Percentiles rank a stretch among this genome's conserved stretches.
Conservation (phyloP, 371 early-diverging fungal species). For the Circinella minor region DNA sequence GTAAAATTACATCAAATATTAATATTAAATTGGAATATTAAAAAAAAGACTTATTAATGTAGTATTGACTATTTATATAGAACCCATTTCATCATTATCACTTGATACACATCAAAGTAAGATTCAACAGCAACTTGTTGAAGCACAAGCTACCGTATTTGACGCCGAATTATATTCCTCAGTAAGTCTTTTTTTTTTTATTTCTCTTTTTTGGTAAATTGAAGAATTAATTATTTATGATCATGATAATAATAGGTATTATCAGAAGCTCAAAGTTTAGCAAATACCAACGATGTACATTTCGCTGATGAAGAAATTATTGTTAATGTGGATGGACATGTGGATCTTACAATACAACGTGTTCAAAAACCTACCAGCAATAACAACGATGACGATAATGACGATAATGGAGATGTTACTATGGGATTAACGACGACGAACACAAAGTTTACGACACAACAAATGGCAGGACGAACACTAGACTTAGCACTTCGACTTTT, state of each 20-base stretch:
- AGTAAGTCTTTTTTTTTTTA: constrained; percentile 29
- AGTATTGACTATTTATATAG: neutral
- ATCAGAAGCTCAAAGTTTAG: constrained; percentile 58
- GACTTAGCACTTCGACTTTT: constrained; percentile 41
- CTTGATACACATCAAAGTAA: constrained; percentile 15
- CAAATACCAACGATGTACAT: constrained; percentile 50
- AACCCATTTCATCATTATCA: neutral
- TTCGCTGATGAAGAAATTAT: constrained; percentile 60
- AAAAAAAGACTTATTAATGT: no score
- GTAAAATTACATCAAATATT: neutral
- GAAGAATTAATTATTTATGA: neutral
- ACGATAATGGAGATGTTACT: neutral
- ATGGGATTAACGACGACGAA: neutral
- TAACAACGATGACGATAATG: neutral
- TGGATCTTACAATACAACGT: constrained; percentile 49
- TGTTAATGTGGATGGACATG: constrained; percentile 58
- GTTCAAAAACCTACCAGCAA: constrained; percentile 8
- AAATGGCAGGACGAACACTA: constrained; percentile 33
- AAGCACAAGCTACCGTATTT: constrained; percentile 59
- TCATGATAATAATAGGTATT: constrained; percentile 37
- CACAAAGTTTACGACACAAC: constrained; percentile 14
- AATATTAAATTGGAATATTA: neutral
- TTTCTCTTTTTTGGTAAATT: neutral
- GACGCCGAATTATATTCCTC: constrained; percentile 62
- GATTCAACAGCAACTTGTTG: constrained; percentile 48